Conservation (phyloP, 805 yeast genomes). For the Yamadazyma takamatsuzukensis region DNA sequence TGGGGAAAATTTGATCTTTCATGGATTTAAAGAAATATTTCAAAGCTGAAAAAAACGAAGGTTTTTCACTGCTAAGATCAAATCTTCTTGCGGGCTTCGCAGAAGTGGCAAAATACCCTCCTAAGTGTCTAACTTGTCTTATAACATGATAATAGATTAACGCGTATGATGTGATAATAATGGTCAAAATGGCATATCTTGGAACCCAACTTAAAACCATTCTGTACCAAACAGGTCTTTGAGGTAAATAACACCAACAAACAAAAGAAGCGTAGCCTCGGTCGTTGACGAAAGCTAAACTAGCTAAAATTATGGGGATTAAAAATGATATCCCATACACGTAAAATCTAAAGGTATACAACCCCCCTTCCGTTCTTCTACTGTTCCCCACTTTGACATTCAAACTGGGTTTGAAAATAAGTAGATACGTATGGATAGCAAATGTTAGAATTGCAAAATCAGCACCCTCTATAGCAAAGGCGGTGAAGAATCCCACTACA, state of each 20-base stretch:
- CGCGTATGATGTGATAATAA: constrained; percentile 62
- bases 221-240: constrained; percentile 68
- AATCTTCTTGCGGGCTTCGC: constrained; percentile 14
- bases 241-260: constrained; percentile 79
- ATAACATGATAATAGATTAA: constrained; percentile 72
- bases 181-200: constrained; percentile 60
- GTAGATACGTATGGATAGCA: constrained; percentile 76
- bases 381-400: constrained; percentile 36
- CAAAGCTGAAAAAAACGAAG: constrained; percentile 32
- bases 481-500: constrained; percentile 77
- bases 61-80: constrained; percentile 16
- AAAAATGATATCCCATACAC: constrained; percentile 58
- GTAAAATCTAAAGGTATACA: constrained; percentile 52
- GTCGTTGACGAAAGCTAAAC: constrained; percentile 58
- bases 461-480: constrained; percentile 77
- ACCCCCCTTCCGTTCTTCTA: constrained; percentile 61
- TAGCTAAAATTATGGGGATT: constrained; percentile 65
- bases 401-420: constrained; percentile 61
- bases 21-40: constrained; percentile 22
- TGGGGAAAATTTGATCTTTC: constrained; percentile 23
- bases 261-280: constrained; percentile 60
- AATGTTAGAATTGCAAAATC: constrained; percentile 79
- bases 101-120: constrained; percentile 40
- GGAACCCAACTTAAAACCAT: constrained; percentile 79
- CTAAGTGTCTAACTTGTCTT: constrained; percentile 53